A percentile compares a stretch with the other conserved stretches of the same genome.
These are phyloP conservation scores for Boechera stricta DNA, from an alignment of 345 rosid genomes.

Conservation along the genomic window DNA sequence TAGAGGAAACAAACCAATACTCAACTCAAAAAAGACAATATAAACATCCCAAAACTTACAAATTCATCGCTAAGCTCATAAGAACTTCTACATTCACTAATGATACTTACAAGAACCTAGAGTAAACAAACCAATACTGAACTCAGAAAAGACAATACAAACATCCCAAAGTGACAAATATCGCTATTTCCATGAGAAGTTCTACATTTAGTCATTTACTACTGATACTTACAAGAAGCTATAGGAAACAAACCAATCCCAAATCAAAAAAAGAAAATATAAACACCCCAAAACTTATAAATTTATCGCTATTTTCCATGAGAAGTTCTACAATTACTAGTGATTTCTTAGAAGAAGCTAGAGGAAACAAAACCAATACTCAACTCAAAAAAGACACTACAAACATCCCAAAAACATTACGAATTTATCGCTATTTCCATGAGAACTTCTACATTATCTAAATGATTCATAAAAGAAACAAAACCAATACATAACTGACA, in stretches of 20 bases:
- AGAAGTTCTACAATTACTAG: no score
- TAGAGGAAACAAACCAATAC: neutral
- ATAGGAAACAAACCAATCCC: no score
- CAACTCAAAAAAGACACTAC: neutral
- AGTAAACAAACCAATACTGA: neutral
- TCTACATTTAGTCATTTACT: neutral
- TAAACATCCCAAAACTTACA: neutral
- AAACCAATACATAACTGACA: neutral
- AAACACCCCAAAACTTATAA: no score
- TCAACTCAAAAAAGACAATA: neutral
- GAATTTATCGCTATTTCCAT: neutral
- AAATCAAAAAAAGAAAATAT: no score
- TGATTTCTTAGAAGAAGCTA: no score
- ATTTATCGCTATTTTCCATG: no score
- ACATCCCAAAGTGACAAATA: no score
- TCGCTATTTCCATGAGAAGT: neutral
- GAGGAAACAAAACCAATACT: neutral
- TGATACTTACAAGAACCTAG: neutral
- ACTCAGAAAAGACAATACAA: neutral
- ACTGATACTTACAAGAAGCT: no score
- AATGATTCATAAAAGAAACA: neutral
- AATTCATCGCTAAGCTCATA: neutral
- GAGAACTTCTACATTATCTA: neutral
- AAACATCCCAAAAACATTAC: neutral
- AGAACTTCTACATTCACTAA: neutral